These are phyloP conservation scores for Alternaria sp. DNA, from an alignment of 2,329 filamentous ascomycete genomes.

Conservation along the genomic window DNA sequence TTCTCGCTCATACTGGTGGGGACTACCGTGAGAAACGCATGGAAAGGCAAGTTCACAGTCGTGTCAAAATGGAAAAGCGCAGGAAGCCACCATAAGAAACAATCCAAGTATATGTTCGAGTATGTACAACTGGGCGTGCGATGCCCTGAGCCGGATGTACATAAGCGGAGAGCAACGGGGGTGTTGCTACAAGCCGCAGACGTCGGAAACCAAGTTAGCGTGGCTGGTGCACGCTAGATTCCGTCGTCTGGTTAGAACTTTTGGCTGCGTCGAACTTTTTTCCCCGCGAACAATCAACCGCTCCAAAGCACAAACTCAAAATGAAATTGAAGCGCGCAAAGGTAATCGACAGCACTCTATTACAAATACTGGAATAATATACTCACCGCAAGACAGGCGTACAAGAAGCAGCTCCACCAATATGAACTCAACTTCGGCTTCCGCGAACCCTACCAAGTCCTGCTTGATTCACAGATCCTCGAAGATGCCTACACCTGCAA, in stretches of 20 bases:
- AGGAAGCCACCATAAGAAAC: not conserved
- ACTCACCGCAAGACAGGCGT: conserved; percentile 68
- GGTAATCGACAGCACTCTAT: conserved; percentile 15
- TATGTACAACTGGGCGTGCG: conserved; percentile 21
- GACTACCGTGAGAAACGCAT: conserved; percentile 29
- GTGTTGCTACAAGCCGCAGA: conserved; percentile 25
- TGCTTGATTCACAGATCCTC: conserved; percentile 85
- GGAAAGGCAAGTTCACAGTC: conserved; percentile 13
- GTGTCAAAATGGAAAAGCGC: conserved; percentile 8
- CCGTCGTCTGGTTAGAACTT: conserved; percentile 21
- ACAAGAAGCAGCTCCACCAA: conserved; percentile 92
- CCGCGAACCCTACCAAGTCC: conserved; percentile 84
- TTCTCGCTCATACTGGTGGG: conserved; percentile 39
- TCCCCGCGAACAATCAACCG: conserved; percentile 17
- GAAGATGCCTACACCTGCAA: conserved; percentile 82
- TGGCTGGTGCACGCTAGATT: conserved; percentile 18
- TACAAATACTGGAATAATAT: too few relatives aligned
- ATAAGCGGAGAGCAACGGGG: conserved; percentile 29
- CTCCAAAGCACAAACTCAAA: conserved; percentile 18
- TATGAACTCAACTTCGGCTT: conserved; percentile 89
- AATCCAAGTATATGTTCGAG: conserved; percentile 7
- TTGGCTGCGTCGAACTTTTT: conserved; percentile 24
- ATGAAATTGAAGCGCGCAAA: conserved; percentile 49
- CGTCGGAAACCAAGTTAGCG: conserved; percentile 19
- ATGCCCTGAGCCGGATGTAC: conserved; percentile 24